Conservation (phyloP, 371 early-diverging fungal species). For the Syncephalastrum contaminatum region DNA sequence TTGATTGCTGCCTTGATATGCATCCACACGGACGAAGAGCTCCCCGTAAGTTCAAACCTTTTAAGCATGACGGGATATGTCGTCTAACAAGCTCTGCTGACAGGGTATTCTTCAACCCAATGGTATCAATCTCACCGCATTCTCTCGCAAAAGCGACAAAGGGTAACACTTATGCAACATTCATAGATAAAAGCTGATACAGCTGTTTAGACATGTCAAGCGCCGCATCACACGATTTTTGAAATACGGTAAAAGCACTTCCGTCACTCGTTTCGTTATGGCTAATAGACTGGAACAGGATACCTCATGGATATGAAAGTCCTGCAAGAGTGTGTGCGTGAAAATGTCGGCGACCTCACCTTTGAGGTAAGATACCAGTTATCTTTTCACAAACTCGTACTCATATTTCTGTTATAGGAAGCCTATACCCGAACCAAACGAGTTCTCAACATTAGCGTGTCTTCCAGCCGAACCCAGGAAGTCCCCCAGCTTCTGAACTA, state of each 20-base stretch:
- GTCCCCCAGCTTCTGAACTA: constrained; percentile 73
- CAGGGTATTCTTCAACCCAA: constrained; percentile 59
- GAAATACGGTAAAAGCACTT: constrained; percentile 48
- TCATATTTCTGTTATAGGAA: constrained; percentile 39
- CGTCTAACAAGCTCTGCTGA: background rate
- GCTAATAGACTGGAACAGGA: constrained; percentile 30
- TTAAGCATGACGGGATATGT: background rate
- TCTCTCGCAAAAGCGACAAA: constrained; percentile 48
- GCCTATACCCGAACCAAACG: constrained; percentile 65
- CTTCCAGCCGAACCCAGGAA: constrained; percentile 64
- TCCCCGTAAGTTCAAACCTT: constrained; percentile 46
- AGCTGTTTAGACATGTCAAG: constrained; percentile 39
- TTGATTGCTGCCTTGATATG: constrained; percentile 74
- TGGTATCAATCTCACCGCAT: constrained; percentile 66
- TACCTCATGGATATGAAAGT: constrained; percentile 72
- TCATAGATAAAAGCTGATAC: background rate
- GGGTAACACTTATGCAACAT: constrained; percentile 9
- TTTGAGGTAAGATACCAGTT: constrained; percentile 48
- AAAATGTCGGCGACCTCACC: constrained; percentile 71
- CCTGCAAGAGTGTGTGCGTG: constrained; percentile 63
- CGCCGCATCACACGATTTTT: constrained; percentile 64
- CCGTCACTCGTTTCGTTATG: background rate
- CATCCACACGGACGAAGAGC: constrained; percentile 68
- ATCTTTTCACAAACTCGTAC: background rate
- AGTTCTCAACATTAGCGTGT: constrained; percentile 71